These are phyloP conservation scores for Schizophyllum commune DNA, from an alignment of 1,284 basidiomycete genomes.

Conservation along the genomic window DNA sequence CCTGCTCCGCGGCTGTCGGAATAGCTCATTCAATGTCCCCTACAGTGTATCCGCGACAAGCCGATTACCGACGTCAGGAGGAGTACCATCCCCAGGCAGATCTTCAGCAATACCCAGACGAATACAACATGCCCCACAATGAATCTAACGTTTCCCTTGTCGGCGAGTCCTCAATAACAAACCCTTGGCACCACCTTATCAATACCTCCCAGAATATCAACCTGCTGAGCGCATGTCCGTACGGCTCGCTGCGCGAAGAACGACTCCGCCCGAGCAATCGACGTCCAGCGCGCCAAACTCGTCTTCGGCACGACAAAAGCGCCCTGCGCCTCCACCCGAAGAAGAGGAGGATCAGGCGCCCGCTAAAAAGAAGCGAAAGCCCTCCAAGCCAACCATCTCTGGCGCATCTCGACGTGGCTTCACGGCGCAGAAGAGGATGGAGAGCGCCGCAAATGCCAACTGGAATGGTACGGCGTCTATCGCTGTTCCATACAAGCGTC, in stretches of 20 bases:
- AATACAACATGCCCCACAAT: neutral
- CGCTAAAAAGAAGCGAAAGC: neutral
- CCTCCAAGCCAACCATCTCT: neutral
- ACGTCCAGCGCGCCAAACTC: neutral
- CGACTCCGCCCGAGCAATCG: neutral
- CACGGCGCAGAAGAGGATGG: constrained; percentile 1
- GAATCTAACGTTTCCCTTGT: neutral
- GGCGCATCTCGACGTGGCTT: neutral
- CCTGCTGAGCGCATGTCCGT: neutral
- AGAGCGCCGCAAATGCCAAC: constrained; percentile 8
- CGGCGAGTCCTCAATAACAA: neutral
- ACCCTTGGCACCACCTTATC: neutral
- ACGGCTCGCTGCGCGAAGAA: neutral
- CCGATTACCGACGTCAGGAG: neutral
- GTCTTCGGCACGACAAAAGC: neutral
- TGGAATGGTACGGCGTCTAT: constrained; percentile 9
- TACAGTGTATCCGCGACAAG: neutral
- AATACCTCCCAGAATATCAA: neutral
- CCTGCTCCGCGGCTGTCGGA: neutral
- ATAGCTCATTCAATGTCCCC: neutral
- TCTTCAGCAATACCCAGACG: neutral
- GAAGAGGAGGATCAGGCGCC: neutral
- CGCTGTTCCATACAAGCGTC: constrained; percentile 22
- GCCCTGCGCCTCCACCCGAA: neutral
- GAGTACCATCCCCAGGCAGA: neutral